Evolutionary conservation across 1,284 basidiomycete species (phyloP).

Genomic region (Papiliotrema fonsecae): DNA sequence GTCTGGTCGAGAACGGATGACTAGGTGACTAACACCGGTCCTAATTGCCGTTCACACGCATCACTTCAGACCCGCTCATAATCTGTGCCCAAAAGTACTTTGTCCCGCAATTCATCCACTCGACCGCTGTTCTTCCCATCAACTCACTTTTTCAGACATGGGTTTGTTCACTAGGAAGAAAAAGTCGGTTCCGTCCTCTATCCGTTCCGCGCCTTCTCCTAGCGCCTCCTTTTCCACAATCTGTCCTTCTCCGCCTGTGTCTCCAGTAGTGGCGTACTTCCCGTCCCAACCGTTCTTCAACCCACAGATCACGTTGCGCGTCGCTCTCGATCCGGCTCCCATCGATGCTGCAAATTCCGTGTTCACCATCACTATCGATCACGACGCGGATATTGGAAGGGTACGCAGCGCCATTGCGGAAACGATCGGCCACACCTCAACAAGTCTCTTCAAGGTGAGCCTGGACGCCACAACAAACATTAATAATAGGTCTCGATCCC

Average conservation of each 20-base stretch:
- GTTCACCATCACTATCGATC: slow-evolving; percentile 29
- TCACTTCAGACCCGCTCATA: too few relatives aligned
- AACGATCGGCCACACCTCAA: slow-evolving; percentile 21
- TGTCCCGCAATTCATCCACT: too few relatives aligned
- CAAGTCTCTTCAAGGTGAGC: slow-evolving; percentile 41
- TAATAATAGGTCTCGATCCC: slow-evolving; percentile 39
- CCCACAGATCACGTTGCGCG: slow-evolving; percentile 4
- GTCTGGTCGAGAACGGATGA: too few relatives aligned
- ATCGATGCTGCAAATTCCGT: slow-evolving; percentile 15
- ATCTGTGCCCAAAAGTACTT: too few relatives aligned
- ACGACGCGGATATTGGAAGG: slow-evolving; percentile 21
- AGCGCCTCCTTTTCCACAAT: background rate
- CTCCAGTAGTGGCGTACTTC: background rate
- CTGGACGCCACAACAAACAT: background rate
- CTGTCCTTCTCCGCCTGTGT: background rate
- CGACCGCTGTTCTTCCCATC: too few relatives aligned
- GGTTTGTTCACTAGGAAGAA: slow-evolving; percentile 11
- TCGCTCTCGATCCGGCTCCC: slow-evolving; percentile 13
- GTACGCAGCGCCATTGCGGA: slow-evolving; percentile 25
- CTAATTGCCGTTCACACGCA: too few relatives aligned
- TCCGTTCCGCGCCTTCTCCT: background rate
- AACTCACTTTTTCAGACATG: slow-evolving; percentile 3
- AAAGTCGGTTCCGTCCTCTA: background rate
- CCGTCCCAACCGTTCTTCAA: background rate
- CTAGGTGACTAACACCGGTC: too few relatives aligned